These are phyloP conservation scores for Rhodofomes roseus DNA, from an alignment of 1,284 basidiomycete genomes.

Conservation along the genomic window DNA sequence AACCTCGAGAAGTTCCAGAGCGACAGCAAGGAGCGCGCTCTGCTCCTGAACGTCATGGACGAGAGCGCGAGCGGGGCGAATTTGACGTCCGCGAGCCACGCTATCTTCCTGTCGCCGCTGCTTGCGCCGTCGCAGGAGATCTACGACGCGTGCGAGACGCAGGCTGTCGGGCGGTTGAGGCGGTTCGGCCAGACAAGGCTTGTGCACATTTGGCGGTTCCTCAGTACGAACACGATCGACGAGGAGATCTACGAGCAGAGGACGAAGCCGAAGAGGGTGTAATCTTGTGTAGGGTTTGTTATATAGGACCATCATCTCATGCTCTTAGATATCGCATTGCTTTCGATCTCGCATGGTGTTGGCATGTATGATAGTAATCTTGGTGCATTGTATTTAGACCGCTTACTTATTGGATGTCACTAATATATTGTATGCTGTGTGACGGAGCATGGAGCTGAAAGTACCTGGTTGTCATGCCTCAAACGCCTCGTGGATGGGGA, in stretches of 20 bases:
- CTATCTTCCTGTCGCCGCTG: constrained; percentile 90
- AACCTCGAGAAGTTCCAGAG: constrained; percentile 84
- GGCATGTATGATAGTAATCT: background rate
- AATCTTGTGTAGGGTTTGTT: background rate
- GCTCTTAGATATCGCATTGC: background rate
- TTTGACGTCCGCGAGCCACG: constrained; percentile 90
- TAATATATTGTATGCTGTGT: background rate
- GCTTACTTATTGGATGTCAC: too few relatives aligned
- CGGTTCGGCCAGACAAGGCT: constrained; percentile 82
- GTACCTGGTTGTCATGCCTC: too few relatives aligned
- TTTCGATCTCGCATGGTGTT: background rate
- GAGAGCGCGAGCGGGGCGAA: constrained; percentile 93
- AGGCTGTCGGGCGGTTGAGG: constrained; percentile 86
- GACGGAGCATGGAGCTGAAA: too few relatives aligned
- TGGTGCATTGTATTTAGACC: too few relatives aligned
- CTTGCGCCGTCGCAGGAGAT: constrained; percentile 76
- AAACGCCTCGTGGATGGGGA: too few relatives aligned
- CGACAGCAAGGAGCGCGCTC: constrained; percentile 69
- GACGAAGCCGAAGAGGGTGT: constrained; percentile 30
- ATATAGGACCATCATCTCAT: background rate
- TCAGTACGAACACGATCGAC: constrained; percentile 84
- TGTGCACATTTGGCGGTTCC: constrained; percentile 79
- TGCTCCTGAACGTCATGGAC: constrained; percentile 90
- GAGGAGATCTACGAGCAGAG: constrained; percentile 68
- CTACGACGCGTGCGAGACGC: constrained; percentile 85